Percentiles rank a stretch among this genome's conserved stretches.
These are phyloP conservation scores for Chlorella sp. DNA, from an alignment of 139 green algal genomes.

Conservation along the genomic window DNA sequence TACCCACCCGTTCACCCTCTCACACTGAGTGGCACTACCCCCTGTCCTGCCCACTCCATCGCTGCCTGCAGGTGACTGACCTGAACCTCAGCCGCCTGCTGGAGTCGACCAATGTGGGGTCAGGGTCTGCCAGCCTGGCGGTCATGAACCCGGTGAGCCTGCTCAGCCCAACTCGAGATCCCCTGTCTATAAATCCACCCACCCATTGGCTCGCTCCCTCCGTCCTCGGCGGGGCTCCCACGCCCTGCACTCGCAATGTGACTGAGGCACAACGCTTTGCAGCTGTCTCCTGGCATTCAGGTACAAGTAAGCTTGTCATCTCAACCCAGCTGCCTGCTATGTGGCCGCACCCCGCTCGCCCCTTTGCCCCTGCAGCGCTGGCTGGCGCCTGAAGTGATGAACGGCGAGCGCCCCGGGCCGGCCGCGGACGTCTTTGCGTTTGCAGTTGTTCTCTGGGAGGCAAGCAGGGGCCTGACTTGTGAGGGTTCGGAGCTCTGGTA, in stretches of 20 bases:
- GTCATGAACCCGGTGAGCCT: background rate
- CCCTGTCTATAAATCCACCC: too few relatives aligned
- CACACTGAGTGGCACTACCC: too few relatives aligned
- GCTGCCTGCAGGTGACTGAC: conserved; percentile 40
- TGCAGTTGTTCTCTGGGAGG: conserved; percentile 68
- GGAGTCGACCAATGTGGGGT: conserved; percentile 20
- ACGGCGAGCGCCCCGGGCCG: conserved; percentile 29
- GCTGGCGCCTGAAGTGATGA: conserved; percentile 62
- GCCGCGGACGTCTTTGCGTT: conserved; percentile 64
- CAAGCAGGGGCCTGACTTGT: background rate
- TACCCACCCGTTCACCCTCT: too few relatives aligned
- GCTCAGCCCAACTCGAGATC: background rate
- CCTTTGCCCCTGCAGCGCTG: conserved; percentile 22
- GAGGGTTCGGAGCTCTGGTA: too few relatives aligned
- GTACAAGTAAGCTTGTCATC: background rate
- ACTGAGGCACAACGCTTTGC: too few relatives aligned
- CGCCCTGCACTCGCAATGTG: too few relatives aligned
- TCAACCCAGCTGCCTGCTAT: background rate
- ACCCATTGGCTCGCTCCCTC: too few relatives aligned
- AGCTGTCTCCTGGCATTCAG: background rate
- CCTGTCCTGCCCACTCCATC: background rate
- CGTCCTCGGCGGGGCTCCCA: too few relatives aligned
- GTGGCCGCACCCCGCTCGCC: background rate
- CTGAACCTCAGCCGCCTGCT: conserved; percentile 58
- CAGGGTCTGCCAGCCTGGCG: conserved; percentile 32